Evolutionary conservation across 1,284 basidiomycete species (phyloP).

Genomic region (Ganoderma meredithae): DNA sequence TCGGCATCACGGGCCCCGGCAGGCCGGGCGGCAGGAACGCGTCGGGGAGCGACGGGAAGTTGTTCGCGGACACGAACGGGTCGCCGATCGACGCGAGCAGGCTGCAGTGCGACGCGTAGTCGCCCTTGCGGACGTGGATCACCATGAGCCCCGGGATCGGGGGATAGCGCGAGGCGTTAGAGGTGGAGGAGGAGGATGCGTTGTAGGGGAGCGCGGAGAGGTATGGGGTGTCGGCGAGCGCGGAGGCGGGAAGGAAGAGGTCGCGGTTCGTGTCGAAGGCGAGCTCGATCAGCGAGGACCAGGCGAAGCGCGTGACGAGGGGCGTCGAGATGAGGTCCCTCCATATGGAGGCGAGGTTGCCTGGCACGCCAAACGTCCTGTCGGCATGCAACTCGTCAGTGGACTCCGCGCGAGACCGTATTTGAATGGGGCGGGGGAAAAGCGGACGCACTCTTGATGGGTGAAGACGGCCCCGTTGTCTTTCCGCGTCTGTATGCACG

Average conservation of each 20-base stretch:
- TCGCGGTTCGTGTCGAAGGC: conserved; percentile 51
- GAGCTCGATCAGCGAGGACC: conserved; percentile 66
- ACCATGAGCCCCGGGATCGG: conserved; percentile 54
- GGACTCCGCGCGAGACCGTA: background rate
- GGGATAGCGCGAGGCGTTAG: background rate
- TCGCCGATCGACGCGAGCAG: conserved; percentile 52
- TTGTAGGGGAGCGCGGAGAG: conserved; percentile 25
- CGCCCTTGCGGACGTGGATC: conserved; percentile 68
- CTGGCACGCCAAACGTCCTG: conserved; percentile 60
- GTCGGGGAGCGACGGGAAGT: conserved; percentile 47
- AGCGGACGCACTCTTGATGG: conserved; percentile 28
- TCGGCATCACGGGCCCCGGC: conserved; percentile 5
- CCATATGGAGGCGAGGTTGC: conserved; percentile 54
- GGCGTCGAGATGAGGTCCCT: conserved; percentile 56
- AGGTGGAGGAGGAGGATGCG: conserved; percentile 21
- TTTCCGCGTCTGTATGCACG: conserved; percentile 29
- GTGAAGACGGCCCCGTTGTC: conserved; percentile 44
- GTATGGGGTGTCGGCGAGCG: conserved; percentile 16
- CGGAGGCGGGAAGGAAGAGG: conserved; percentile 41
- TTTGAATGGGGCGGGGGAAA: conserved; percentile 32
- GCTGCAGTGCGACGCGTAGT: conserved; percentile 60
- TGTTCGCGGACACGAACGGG: conserved; percentile 50
- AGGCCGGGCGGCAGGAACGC: background rate
- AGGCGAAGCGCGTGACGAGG: conserved; percentile 57
- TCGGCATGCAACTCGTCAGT: background rate